Evolutionary conservation across 2,329 filamentous ascomycete genomes (phyloP), one percentile per base, ranked within the genome.

Genomic region (Fusarium piperis): DNA sequence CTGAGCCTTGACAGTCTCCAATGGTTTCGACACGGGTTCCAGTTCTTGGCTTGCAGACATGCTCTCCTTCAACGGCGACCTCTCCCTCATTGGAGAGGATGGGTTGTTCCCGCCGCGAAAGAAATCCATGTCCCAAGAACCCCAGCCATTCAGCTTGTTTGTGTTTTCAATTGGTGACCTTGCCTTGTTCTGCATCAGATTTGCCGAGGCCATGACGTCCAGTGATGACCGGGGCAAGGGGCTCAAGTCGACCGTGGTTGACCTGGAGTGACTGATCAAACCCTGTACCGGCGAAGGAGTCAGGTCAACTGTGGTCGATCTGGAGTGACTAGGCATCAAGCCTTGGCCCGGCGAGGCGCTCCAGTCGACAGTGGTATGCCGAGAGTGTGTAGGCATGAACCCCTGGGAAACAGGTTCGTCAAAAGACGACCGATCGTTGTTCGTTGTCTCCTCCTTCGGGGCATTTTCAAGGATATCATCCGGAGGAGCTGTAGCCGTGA

Each of bases 91-190:
- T 23, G 67, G 38, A 12, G n/a, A 26, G 12, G 53, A 53, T 26
- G 67, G 51, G 13, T 68, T 69, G 18, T 67, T 63, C 12, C 59
- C 59, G 16, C 67, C 64, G 20, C 66, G 67, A 5, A 73, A 63
- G 23, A 68, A 57, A 44, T 71, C 65, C n/a, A 74, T 32, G 1
- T 57, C 65, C 55, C 75, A 74, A n/a, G 74, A 74, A 5, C 59
- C 65, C 75, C 74, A 77, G 10, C 60, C 48, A 30, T 65, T 65
- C 15, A 44, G 62, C 41, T 62, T 74, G 30, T 62, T 64, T 12
- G 56, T 59, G 4, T 65, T 52, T 20, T 72, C 66, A 3, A 66
- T 13, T 4, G 71, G 33, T 1, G 59, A 44, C 16, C 61, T 62
- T 46, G 61, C 44, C 20, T 64, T 71, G 12, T 60, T 67, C 9